Evolutionary conservation across 2,329 filamentous ascomycete genomes (phyloP).

Genomic region (Phyllosticta paracitricarpa): DNA sequence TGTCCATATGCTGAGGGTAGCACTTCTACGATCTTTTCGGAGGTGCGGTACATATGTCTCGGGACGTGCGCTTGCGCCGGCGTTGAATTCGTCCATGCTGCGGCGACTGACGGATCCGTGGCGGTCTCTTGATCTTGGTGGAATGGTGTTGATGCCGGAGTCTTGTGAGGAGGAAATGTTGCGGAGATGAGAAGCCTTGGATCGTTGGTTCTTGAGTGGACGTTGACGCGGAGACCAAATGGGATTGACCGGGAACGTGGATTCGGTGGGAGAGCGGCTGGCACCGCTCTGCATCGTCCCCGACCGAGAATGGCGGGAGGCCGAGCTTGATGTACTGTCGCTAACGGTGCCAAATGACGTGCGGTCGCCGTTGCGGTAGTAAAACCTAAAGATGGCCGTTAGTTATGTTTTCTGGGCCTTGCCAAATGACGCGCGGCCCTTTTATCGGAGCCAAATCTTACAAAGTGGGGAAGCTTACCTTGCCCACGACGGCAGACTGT

Average conservation of each 20-base stretch:
- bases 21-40: slow-evolving; percentile 4
- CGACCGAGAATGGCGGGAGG: slow-evolving; percentile 21
- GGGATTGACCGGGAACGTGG: slow-evolving; percentile 24
- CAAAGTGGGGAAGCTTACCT: slow-evolving; percentile 16
- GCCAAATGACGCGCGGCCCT: not conserved
- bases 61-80: not conserved
- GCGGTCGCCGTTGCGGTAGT: slow-evolving; percentile 28
- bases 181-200: not conserved
- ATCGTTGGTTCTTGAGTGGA: slow-evolving; percentile 18
- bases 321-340: slow-evolving; percentile 11
- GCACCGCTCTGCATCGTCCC: slow-evolving; percentile 27
- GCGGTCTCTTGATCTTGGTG: not conserved
- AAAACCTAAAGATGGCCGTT: slow-evolving; percentile 16
- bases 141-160: not conserved
- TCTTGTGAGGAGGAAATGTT: not conserved
- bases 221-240: slow-evolving; percentile 30
- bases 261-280: slow-evolving; percentile 27
- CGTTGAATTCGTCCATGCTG: not conserved
- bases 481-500: slow-evolving; percentile 29
- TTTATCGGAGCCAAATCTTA: not conserved
- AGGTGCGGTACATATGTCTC: slow-evolving; percentile 1
- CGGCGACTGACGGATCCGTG: not conserved
- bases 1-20: slow-evolving; percentile 7
- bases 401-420: not conserved
- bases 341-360: slow-evolving; percentile 21